phyloP scores from a whole-genome alignment of 345 rosid species.

The Citrus sinensis region DVS_A1.0 CM039163.1:8219501-8220000 shows the following conservation, averaged over 20 bases:
- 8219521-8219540: neutral
- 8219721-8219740: neutral
- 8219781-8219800: neutral
- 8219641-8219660: neutral
- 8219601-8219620: neutral
- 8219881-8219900: neutral
- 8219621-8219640: neutral
- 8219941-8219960: neutral
- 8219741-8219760: neutral
- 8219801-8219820: neutral
- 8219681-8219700: neutral
- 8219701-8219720: neutral
- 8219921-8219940: neutral
- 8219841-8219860: no score
- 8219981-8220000: neutral
- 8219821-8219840: neutral
- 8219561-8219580: no score
- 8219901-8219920: neutral
- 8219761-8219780: neutral
- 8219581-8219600: neutral
- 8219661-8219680: neutral
- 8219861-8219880: accelerated
- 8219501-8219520: neutral
- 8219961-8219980: neutral
- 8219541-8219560: neutral